These are phyloP conservation scores for Pseudoperonospora humuli DNA, from an alignment of 352 stramenopile species.

Conservation along the genomic window DNA sequence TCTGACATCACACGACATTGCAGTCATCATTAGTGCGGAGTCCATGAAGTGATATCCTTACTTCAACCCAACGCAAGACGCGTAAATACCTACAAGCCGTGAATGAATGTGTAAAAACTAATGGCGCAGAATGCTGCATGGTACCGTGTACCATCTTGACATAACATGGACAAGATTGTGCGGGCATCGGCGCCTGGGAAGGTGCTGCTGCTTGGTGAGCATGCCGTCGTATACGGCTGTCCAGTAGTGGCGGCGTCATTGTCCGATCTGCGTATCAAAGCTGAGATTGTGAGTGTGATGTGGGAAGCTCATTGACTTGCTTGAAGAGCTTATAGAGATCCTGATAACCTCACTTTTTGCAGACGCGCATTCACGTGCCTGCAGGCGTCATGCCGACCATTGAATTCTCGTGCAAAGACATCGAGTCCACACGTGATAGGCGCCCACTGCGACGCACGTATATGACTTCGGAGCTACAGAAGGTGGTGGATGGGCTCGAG, in stretches of 20 bases:
- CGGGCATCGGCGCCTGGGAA: conserved; percentile 80
- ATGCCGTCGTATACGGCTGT: conserved; percentile 85
- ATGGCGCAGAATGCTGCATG: background rate
- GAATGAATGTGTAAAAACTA: conserved; percentile 24
- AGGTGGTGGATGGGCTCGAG: conserved; percentile 24
- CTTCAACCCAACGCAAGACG: background rate
- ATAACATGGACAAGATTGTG: conserved; percentile 19
- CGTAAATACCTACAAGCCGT: conserved; percentile 22
- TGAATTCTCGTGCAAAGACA: conserved; percentile 46
- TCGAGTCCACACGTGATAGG: conserved; percentile 29
- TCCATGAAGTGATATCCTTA: conserved; percentile 23
- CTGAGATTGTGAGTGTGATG: conserved; percentile 57
- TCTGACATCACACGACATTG: conserved; percentile 1
- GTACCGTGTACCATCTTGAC: conserved; percentile 12
- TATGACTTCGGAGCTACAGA: conserved; percentile 18
- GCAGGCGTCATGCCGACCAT: conserved; percentile 17
- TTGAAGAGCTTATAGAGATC: too few species aligned
- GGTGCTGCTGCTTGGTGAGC: conserved; percentile 85
- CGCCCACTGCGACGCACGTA: conserved; percentile 33
- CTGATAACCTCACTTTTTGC: too few species aligned
- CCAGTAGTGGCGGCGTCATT: conserved; percentile 77
- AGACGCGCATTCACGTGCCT: conserved; percentile 24
- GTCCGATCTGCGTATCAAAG: conserved; percentile 75
- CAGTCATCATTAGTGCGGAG: conserved; percentile 4
- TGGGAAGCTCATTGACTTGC: background rate